Evolutionary conservation across 352 stramenopile species (phyloP).

Genomic region (Phytophthora pisi): DNA sequence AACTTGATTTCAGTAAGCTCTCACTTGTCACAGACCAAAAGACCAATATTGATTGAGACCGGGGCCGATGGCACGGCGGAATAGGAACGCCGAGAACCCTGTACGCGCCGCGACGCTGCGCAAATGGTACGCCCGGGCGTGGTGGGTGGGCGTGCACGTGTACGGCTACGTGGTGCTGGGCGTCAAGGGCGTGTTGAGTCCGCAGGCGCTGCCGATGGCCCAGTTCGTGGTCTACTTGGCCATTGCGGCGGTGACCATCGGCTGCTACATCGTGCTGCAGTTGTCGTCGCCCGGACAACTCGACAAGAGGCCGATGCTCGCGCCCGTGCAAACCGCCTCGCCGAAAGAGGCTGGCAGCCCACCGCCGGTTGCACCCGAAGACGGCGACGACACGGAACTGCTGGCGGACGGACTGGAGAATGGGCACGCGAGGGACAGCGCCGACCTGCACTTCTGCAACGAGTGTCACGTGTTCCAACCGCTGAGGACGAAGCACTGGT

Average conservation of each 20-base stretch:
- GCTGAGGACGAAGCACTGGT: conserved; percentile 80
- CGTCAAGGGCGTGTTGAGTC: conserved; percentile 39
- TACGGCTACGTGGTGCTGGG: conserved; percentile 66
- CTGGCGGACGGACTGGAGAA: conserved; percentile 26
- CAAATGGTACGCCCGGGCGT: conserved; percentile 70
- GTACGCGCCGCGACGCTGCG: conserved; percentile 44
- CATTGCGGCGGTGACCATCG: conserved; percentile 46
- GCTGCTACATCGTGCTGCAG: conserved; percentile 63
- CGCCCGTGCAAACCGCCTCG: conserved; percentile 19
- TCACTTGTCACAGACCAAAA: conserved; percentile 17
- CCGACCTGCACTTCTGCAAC: conserved; percentile 56
- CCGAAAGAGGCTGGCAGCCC: conserved; percentile 8
- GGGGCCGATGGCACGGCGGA: conserved; percentile 23
- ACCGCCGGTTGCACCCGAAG: conserved; percentile 20
- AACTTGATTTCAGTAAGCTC: conserved; percentile 23
- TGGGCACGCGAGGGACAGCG: conserved; percentile 17
- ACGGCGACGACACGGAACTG: conserved; percentile 43
- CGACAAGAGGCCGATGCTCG: conserved; percentile 30
- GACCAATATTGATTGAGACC: neutral
- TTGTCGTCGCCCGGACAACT: conserved; percentile 68
- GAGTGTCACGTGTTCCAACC: conserved; percentile 67
- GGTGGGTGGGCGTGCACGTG: conserved; percentile 71
- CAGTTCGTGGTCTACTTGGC: conserved; percentile 48
- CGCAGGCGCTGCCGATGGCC: conserved; percentile 35
- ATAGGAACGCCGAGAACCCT: conserved; percentile 34